phyloP scores from a whole-genome alignment of 495 filamentous ascomycete species.

The Xylaria palmicola region DNA sequence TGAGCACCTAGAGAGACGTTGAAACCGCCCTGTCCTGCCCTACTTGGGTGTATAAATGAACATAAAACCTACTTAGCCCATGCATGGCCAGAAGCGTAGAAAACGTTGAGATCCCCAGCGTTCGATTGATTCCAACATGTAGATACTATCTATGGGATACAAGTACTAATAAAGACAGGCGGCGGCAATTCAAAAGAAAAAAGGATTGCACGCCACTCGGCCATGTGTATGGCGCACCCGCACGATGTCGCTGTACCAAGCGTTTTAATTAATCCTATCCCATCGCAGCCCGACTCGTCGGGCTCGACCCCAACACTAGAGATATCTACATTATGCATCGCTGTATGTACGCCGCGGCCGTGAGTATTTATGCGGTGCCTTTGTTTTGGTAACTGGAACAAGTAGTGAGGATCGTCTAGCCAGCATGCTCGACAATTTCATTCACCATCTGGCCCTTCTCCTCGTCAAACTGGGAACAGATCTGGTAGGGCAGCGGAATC shows the following conservation, averaged over 20 bases:
- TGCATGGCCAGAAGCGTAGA: too few species aligned
- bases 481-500: conserved; percentile 83
- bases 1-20: too few species aligned
- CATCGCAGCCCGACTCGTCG: neutral
- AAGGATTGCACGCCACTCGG: neutral
- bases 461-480: conserved; percentile 71
- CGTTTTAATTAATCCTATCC: neutral
- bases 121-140: conserved; percentile 14
- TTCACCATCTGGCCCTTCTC: conserved; percentile 68
- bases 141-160: conserved; percentile 27
- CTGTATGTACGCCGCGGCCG: neutral
- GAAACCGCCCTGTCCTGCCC: too few species aligned
- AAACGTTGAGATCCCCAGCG: neutral
- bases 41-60: too few species aligned
- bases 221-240: neutral
- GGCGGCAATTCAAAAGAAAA: neutral
- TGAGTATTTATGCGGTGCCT: neutral
- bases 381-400: neutral
- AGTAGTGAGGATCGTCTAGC: conserved; percentile 40
- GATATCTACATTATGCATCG: neutral
- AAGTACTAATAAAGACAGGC: conserved; percentile 12
- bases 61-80: too few species aligned
- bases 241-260: neutral
- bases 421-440: conserved; percentile 88
- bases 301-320: neutral